A percentile compares a stretch with the other conserved stretches of the same genome.
phyloP scores from a whole-genome alignment of 306 rosid genomes.

The Pyrus communis region DNA sequence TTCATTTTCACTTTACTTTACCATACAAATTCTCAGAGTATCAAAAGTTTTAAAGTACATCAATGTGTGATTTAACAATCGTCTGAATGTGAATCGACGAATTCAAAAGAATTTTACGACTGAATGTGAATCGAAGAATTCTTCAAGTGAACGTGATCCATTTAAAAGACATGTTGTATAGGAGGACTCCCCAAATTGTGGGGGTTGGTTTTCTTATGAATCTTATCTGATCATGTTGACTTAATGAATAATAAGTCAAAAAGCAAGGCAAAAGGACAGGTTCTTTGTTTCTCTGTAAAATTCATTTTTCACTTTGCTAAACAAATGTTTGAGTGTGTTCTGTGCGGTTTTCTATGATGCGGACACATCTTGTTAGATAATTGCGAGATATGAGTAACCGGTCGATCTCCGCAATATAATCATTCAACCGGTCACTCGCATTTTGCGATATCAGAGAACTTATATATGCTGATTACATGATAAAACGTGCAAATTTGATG shows the following conservation, averaged over 20 bases:
- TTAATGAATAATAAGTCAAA: not conserved
- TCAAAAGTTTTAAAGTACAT: too few species aligned
- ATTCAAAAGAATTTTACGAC: too few species aligned
- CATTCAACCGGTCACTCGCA: too few species aligned
- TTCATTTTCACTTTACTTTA: not conserved
- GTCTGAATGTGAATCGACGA: too few species aligned
- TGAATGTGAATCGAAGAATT: too few species aligned
- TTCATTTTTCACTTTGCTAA: not conserved
- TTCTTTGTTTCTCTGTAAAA: not conserved
- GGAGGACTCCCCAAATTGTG: not conserved
- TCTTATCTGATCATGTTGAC: not conserved
- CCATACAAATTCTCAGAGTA: not conserved
- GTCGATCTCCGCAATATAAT: too few species aligned
- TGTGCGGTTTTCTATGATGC: not conserved
- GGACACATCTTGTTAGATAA: not conserved
- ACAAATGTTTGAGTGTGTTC: not conserved
- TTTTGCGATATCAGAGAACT: too few species aligned
- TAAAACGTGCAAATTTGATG: not conserved
- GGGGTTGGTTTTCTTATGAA: not conserved
- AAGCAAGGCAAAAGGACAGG: not conserved
- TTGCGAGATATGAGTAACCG: not conserved
- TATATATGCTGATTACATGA: too few species aligned
- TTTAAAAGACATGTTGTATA: too few species aligned
- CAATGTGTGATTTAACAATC: accelerated
- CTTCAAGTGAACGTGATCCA: too few species aligned